Conservation (phyloP, 306 rosid genomes). For the Vigna mungo region DNA sequence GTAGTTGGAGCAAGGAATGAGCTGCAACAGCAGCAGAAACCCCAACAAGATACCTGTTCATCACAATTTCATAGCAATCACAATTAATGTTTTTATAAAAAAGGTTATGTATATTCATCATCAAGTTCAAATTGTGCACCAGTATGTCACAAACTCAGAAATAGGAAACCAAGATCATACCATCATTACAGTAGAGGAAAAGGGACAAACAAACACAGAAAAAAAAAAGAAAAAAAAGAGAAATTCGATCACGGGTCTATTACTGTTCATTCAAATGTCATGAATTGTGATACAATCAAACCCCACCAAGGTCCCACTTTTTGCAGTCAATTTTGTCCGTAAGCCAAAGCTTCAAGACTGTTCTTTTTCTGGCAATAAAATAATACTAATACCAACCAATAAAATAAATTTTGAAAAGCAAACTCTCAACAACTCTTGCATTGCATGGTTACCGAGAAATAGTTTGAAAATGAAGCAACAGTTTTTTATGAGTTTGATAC, state of each 20-base stretch:
- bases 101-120: not conserved
- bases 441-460: constrained; percentile 29
- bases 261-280: constrained; percentile 64
- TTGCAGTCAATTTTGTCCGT: constrained; percentile 42
- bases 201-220: constrained; percentile 37
- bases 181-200: not conserved
- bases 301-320: constrained; percentile 43
- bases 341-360: constrained; percentile 12
- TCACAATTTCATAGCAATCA: constrained; percentile 21
- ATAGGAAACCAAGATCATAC: not conserved
- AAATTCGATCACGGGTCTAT: constrained; percentile 72
- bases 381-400: not conserved
- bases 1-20: constrained; percentile 79
- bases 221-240: constrained; percentile 27
- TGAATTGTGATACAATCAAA: constrained; percentile 46
- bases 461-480: not conserved
- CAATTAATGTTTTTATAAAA: not conserved
- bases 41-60: constrained; percentile 81
- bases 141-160: not conserved
- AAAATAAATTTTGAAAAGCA: not conserved
- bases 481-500: not conserved
- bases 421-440: not conserved
- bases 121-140: not conserved
- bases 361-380: not conserved
- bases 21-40: constrained; percentile 73